These are phyloP conservation scores for Fonsecaea erecta DNA, from an alignment of 2,329 filamentous ascomycete genomes.

Conservation along the genomic window DNA sequence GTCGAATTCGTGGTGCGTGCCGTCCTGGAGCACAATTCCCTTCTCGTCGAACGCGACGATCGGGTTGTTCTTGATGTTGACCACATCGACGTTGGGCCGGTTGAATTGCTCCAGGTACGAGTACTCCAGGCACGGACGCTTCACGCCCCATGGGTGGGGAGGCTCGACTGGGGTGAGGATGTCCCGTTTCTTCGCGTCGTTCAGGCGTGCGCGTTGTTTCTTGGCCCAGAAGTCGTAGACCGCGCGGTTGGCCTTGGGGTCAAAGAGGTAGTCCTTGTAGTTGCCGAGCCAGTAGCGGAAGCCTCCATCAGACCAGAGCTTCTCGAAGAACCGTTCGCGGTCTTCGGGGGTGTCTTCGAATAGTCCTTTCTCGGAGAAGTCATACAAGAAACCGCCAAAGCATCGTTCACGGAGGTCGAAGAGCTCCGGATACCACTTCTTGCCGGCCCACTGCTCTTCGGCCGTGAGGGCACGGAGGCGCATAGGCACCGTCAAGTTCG, in stretches of 20 bases:
- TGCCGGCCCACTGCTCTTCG: constrained; percentile 59
- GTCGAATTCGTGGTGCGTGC: constrained; percentile 47
- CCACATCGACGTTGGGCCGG: constrained; percentile 52
- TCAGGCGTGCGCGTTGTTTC: constrained; percentile 57
- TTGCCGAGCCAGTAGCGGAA: constrained; percentile 61
- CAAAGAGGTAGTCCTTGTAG: constrained; percentile 60
- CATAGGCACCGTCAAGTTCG: constrained; percentile 69
- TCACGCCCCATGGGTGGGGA: constrained; percentile 61
- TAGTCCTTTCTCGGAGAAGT: constrained; percentile 62
- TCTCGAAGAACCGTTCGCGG: constrained; percentile 54
- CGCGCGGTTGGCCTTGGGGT: constrained; percentile 56
- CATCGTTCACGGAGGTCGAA: constrained; percentile 40
- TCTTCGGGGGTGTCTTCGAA: constrained; percentile 48
- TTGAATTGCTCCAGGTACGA: constrained; percentile 59
- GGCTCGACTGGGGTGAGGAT: constrained; percentile 58
- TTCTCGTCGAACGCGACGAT: constrained; percentile 49
- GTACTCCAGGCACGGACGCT: constrained; percentile 56
- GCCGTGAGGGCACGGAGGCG: constrained; percentile 53
- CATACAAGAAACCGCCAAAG: constrained; percentile 56
- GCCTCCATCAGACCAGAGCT: constrained; percentile 59
- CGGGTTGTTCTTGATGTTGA: constrained; percentile 51
- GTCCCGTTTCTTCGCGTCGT: constrained; percentile 56
- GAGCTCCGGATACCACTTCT: constrained; percentile 31
- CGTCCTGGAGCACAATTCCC: constrained; percentile 50
- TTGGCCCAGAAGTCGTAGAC: constrained; percentile 62